phyloP scores from a whole-genome alignment of 257 asterid species.

The Handroanthus guayacan region DNA sequence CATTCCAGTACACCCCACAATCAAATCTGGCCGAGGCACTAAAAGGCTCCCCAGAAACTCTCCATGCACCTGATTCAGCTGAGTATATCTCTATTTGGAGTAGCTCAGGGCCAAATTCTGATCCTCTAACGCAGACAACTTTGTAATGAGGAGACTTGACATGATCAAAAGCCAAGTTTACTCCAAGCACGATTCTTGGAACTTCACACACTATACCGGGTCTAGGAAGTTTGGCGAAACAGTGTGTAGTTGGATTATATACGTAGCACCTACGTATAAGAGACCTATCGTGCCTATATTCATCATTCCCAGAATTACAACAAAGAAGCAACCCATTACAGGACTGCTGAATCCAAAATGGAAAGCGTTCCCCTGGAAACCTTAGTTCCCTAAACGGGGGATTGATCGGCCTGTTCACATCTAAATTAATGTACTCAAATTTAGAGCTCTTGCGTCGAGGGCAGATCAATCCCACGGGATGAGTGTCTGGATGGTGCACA shows the following conservation, averaged over 20 bases:
- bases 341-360: conserved; percentile 40
- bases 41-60: conserved; percentile 35
- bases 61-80: conserved; percentile 46
- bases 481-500: conserved; percentile 20
- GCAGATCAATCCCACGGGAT: conserved; percentile 29
- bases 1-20: conserved; percentile 40
- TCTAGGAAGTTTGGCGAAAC: conserved; percentile 37
- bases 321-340: conserved; percentile 52
- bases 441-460: not conserved
- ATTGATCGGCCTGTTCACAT: not conserved
- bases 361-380: conserved; percentile 24
- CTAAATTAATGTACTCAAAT: conserved; percentile 18
- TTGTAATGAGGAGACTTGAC: conserved; percentile 38
- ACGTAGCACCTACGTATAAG: conserved; percentile 23
- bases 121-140: conserved; percentile 39
- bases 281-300: not conserved
- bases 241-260: conserved; percentile 42
- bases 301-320: conserved; percentile 21
- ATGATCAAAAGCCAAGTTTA: conserved; percentile 48
- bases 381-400: conserved; percentile 2
- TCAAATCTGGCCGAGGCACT: not conserved
- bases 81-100: conserved; percentile 44
- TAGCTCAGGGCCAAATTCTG: conserved; percentile 14
- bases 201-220: conserved; percentile 9
- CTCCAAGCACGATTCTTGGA: conserved; percentile 19